Base-by-base conservation (phyloP, 108 stramenopile species). In the Mayamaea pseudoterrestris region DNA sequence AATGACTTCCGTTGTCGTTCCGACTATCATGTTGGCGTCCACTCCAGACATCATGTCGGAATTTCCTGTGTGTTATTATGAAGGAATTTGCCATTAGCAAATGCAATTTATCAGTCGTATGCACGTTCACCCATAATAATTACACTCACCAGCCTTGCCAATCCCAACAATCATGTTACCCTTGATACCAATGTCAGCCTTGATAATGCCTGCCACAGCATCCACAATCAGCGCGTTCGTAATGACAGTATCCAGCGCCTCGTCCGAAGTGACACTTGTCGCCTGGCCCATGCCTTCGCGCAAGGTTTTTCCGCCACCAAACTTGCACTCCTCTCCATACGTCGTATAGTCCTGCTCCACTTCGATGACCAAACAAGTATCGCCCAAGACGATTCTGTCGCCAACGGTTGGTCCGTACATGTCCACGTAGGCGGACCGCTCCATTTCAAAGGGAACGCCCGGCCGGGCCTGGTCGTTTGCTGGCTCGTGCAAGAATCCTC, bases 271-370 rank as follows among this genome's bases (percentile, higher is more conserved):
- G 6, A 82, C 71, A 24, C 72, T 68, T 2, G 93, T 81, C 41
- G 84, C 71, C 68, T 94, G 93, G 34, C 97, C 97, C 92, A 96
- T 93, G n/a, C 97, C 97, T 56, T 98, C 97, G 32, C 97, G 86
- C 32, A 98, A 51, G n/a, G 86, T 63, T 64, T 98, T 98, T 37
- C 97, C 97, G 6, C 94, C 97, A 32, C 96, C 97, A 65, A 98
- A 98, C 57, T 95, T 96, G 63, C 92, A 93, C 76, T 98, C 97
- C 35, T 98, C 97, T 8, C 97, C 97, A 52, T 95, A 97, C 2
- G 27, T 43, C 12, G 73, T 71, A 22, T 59, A 61, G 58, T 83
- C 80, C 8, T 59, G 18, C 63, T 95, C 83, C 18, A 95, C 86
- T 26, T 69, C 72, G 27, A 94, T 70, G 35, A 74, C 63, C 25